These are phyloP conservation scores for Ceratopteris richardii DNA, from an alignment of 75 land plant species.

Conservation along the genomic window DNA sequence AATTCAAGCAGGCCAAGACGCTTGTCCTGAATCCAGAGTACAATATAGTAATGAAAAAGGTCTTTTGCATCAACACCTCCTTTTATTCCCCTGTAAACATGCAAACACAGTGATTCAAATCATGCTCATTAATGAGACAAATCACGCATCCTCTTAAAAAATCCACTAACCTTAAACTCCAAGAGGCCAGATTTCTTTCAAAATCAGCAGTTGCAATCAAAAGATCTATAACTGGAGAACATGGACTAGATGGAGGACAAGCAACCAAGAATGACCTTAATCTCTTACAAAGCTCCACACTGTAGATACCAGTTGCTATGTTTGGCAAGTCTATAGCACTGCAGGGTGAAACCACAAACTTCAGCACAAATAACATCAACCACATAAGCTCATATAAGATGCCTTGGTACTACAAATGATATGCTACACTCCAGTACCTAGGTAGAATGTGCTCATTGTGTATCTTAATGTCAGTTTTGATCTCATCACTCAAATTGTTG, in stretches of 20 bases:
- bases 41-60: slow-evolving; percentile 72
- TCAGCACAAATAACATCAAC: too few relatives aligned
- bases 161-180: slow-evolving; percentile 63
- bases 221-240: slow-evolving; percentile 65
- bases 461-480: slow-evolving; percentile 68
- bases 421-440: too few relatives aligned
- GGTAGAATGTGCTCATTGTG: slow-evolving; percentile 80
- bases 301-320: slow-evolving; percentile 68
- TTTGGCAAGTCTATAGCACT: slow-evolving; percentile 90
- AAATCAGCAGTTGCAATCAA: slow-evolving; percentile 78
- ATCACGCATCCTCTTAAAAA: too few relatives aligned
- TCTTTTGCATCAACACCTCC: slow-evolving; percentile 79
- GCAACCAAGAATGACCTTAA: slow-evolving; percentile 65
- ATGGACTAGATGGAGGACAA: slow-evolving; percentile 83
- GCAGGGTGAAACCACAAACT: slow-evolving; percentile 21
- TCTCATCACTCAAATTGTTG: slow-evolving; percentile 47
- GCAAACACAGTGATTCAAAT: neutral
- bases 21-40: slow-evolving; percentile 86
- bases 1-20: slow-evolving; percentile 67
- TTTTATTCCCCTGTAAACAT: slow-evolving; percentile 41
- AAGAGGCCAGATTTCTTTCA: slow-evolving; percentile 65
- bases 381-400: too few relatives aligned
- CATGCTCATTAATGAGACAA: too few relatives aligned
- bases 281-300: slow-evolving; percentile 64
- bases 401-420: too few relatives aligned